These are phyloP conservation scores for Tripterygium wilfordii DNA, from an alignment of 177 flowering plant genomes.

Conservation along the genomic window DNA sequence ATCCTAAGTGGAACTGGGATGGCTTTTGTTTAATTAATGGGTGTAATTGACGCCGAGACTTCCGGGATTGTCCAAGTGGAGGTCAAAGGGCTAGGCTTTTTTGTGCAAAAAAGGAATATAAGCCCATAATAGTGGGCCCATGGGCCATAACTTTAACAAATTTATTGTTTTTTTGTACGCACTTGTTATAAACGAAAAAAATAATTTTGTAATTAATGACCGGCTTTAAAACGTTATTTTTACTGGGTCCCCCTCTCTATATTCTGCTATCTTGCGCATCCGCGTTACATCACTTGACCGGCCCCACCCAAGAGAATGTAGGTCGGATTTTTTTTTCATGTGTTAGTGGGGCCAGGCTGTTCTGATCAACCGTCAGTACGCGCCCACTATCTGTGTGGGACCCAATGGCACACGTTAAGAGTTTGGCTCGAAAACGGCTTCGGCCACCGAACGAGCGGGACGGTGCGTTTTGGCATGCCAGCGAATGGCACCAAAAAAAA, in stretches of 20 bases:
- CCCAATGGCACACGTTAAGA: background rate
- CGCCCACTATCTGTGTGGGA: too few relatives aligned
- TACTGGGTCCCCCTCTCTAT: background rate
- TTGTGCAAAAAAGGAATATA: too few relatives aligned
- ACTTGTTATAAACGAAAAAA: too few relatives aligned
- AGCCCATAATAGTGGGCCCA: slow-evolving; percentile 6
- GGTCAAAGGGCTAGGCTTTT: slow-evolving; percentile 31
- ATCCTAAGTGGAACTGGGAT: too few relatives aligned
- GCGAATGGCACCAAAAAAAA: background rate
- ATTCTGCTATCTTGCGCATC: background rate
- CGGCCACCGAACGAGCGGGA: slow-evolving; percentile 8
- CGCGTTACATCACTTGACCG: slow-evolving; percentile 3
- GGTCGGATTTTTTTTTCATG: too few relatives aligned
- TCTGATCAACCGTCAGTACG: slow-evolving; percentile 2
- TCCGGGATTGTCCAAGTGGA: slow-evolving; percentile 14
- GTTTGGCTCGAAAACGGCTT: slow-evolving; percentile 8
- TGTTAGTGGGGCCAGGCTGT: too few relatives aligned
- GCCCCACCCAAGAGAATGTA: slow-evolving; percentile 5
- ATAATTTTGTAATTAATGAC: too few relatives aligned
- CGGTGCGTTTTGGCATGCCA: slow-evolving; percentile 11
- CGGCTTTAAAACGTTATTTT: too few relatives aligned
- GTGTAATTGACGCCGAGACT: slow-evolving; percentile 22
- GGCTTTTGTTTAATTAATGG: too few relatives aligned
- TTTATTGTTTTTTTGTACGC: too few relatives aligned
- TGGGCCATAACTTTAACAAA: background rate